These are phyloP conservation scores for Metarhizium humberi DNA, from an alignment of 2,329 filamentous ascomycete species.

Conservation along the genomic window DNA sequence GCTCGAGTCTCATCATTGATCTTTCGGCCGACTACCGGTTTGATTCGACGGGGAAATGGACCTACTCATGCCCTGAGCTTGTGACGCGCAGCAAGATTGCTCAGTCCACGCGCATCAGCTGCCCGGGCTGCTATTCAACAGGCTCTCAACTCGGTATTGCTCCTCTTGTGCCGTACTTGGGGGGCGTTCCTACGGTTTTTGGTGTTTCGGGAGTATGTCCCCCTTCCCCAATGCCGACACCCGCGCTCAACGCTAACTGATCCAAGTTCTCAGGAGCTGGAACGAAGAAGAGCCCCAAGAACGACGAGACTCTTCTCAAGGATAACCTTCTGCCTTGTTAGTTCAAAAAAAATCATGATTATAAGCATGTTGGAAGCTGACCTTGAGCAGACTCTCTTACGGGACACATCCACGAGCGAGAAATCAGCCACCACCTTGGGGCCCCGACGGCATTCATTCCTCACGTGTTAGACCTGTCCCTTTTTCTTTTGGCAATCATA, in stretches of 20 bases:
- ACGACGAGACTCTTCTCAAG: slow-evolving; percentile 72
- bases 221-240: too few relatives aligned
- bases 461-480: slow-evolving; percentile 57
- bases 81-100: slow-evolving; percentile 62
- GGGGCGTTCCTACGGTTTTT: slow-evolving; percentile 73
- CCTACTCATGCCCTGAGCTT: slow-evolving; percentile 83
- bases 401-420: slow-evolving; percentile 89
- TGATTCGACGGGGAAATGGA: slow-evolving; percentile 35
- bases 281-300: slow-evolving; percentile 90
- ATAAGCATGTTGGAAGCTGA: not conserved
- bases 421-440: slow-evolving; percentile 74
- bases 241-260: not conserved
- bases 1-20: slow-evolving; percentile 71
- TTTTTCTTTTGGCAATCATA: not conserved
- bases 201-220: not conserved
- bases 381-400: slow-evolving; percentile 57
- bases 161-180: slow-evolving; percentile 67
- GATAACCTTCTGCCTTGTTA: slow-evolving; percentile 62
- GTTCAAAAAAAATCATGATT: not conserved
- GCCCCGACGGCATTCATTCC: slow-evolving; percentile 75
- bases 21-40: slow-evolving; percentile 97
- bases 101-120: slow-evolving; percentile 72
- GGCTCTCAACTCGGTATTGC: slow-evolving; percentile 84
- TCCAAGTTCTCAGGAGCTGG: slow-evolving; percentile 45
- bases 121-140: slow-evolving; percentile 93